These are phyloP conservation scores for Lactifluus rugatus DNA, from an alignment of 768 basidiomycete genomes.

Conservation along the genomic window DNA sequence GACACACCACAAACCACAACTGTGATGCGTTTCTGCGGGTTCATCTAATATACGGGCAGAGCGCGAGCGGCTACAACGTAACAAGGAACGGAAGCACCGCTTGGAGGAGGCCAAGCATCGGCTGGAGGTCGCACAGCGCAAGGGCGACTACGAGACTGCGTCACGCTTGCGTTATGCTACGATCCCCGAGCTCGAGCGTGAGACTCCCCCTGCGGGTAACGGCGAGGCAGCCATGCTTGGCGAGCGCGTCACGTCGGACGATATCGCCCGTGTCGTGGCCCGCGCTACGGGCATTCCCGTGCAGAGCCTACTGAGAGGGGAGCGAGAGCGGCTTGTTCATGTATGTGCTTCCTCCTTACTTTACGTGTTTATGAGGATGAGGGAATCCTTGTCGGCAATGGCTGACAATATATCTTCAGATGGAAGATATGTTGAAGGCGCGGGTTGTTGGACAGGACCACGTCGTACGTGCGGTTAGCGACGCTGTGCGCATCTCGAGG, in stretches of 20 bases:
- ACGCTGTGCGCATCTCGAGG: conserved; percentile 87
- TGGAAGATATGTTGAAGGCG: conserved; percentile 69
- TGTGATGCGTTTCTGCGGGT: background rate
- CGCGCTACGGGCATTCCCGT: conserved; percentile 88
- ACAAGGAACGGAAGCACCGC: conserved; percentile 51
- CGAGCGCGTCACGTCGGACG: conserved; percentile 80
- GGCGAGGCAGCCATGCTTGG: conserved; percentile 63
- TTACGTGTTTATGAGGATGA: background rate
- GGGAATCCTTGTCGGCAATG: background rate
- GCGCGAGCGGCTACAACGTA: conserved; percentile 54
- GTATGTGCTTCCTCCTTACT: conserved; percentile 34
- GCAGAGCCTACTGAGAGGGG: conserved; percentile 78
- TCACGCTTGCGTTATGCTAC: conserved; percentile 75
- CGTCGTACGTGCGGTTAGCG: conserved; percentile 74
- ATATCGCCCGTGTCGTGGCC: conserved; percentile 82
- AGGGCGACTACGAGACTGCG: conserved; percentile 79
- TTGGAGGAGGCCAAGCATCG: conserved; percentile 79
- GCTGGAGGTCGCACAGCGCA: conserved; percentile 80
- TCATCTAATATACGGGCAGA: conserved; percentile 32
- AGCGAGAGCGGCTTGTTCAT: conserved; percentile 81
- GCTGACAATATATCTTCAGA: conserved; percentile 35
- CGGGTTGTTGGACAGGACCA: conserved; percentile 89
- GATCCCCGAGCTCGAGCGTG: conserved; percentile 70
- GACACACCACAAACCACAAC: background rate
- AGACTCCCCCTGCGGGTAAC: conserved; percentile 46